Evolutionary conservation across 192 early-diverging fungal species (phyloP), one percentile per base, ranked within the genome.

Genomic region (Coemansia biformis): DNA sequence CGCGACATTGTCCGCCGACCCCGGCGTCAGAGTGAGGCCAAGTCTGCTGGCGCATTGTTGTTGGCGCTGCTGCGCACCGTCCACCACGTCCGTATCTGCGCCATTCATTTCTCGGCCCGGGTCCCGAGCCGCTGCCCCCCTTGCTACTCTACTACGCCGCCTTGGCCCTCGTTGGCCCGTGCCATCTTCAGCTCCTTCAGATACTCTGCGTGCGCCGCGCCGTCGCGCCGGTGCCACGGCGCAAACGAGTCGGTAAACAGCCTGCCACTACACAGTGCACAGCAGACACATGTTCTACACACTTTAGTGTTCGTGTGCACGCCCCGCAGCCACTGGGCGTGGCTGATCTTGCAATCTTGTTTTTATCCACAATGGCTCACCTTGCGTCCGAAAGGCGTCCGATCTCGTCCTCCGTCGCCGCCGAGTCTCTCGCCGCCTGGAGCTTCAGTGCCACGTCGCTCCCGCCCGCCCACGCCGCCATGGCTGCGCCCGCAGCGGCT

Each of bases 171-270:
- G 48, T 57, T 57, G 24, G 68, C 53, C n/a, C 57, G 61, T 15
- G 57, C 62, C 29, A 72, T 59, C 41, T 57, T 64, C 32, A 72
- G 61, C 38, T 57, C 61, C 41, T 64, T 58, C 42, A 67, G 38
- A 31, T 63, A 67, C 24, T 74, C 63, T 3, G 63, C 58, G 19
- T 74, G 54, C 17, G 47, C 38, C 15, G 50, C 35, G 12, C 70
- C 70, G 26, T 67, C 58, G 38, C 64, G 63, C 35, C 42, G 48
- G 37, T 67, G 30, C 70, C 70, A 74, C 41, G 63, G 51, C 32
- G 70, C 70, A 52, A 66, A 67, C 37, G 54, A 34, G 6, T 74
- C 64, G 2, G 58, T 66, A 37, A 74, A 74, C 24, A 74, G 51
- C 18, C 52, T 31, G 30, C 59, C 59, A 56, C 70, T 74, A 74